Evolutionary conservation across 2,329 filamentous ascomycete species (phyloP), one percentile per base, ranked within the genome.

Genomic region (Ascochyta koolunga): DNA sequence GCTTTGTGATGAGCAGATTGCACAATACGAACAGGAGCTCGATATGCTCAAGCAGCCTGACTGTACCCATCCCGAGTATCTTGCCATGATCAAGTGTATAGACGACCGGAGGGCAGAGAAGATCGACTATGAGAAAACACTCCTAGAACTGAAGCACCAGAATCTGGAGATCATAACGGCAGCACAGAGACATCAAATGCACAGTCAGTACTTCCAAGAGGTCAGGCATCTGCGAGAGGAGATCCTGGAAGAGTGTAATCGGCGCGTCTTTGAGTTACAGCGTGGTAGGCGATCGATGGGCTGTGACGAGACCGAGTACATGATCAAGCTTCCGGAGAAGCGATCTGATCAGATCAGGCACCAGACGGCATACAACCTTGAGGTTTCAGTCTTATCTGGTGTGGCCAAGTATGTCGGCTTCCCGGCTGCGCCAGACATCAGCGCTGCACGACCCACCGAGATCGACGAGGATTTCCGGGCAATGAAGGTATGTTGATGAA

Each of bases 341-440:
- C 86, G 87, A 57, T 84, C 87, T 24, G 88, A 93, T 66, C 90
- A 93, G 67, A 84, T 96, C 56, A 83, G 86, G 58, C 90, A 97
- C 59, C 93, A 96, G 64, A 84, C 92, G 43, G 89, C 93, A 40
- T 98, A 98, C 78, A 98, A 96, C 73, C 90, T 89, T 61, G 95
- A 99, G 73, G 93, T 99, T 4, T 96, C 93, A 0, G 86, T 97
- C 24, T 79, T 99, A 52, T 88, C 93, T 5, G 93, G 93, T 32
- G 83, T 98, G 45, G 93, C 93, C 31, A 98, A 97, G 77, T 93
- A 97, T 72, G 88, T 96, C 68, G 95, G 95, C 21, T 99, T 99
- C 76, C 95, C 95, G 31, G 93, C 93, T 27, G 95, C 93, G n/a
- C 95, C 95, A 18, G 83, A 90, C 29, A 88, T 99, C 76, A 82